These are phyloP conservation scores for Beauveria asiatica DNA, from an alignment of 2,329 filamentous ascomycete genomes.

Conservation along the genomic window DNA sequence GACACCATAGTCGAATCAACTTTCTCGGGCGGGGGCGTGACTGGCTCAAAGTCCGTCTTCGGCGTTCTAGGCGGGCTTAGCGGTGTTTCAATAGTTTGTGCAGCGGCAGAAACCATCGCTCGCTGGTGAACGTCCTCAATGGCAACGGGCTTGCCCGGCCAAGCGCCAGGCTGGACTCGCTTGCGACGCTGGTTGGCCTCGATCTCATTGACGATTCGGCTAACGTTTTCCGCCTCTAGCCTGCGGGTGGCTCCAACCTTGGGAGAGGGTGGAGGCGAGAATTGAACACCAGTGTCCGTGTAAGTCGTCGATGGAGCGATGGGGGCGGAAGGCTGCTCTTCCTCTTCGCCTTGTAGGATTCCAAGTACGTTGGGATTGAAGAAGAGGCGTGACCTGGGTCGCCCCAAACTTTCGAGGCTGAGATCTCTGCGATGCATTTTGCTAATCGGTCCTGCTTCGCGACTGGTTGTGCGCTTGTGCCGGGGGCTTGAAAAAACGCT, in stretches of 20 bases:
- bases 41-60: conserved; percentile 36
- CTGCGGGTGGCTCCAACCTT: conserved; percentile 31
- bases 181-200: conserved; percentile 69
- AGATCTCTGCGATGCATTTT: conserved; percentile 45
- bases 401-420: conserved; percentile 50
- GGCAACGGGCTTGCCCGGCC: conserved; percentile 33
- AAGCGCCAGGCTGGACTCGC: conserved; percentile 43
- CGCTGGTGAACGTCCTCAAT: conserved; percentile 38
- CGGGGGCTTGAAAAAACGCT: conserved; percentile 46
- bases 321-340: conserved; percentile 29
- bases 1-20: conserved; percentile 38
- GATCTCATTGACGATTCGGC: conserved; percentile 43
- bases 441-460: conserved; percentile 41
- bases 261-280: conserved; percentile 73
- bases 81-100: conserved; percentile 54
- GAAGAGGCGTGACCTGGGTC: conserved; percentile 43
- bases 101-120: conserved; percentile 55
- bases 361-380: conserved; percentile 49
- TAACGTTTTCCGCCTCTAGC: conserved; percentile 32
- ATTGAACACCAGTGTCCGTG: conserved; percentile 69
- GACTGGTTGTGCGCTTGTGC: conserved; percentile 47
- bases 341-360: conserved; percentile 46
- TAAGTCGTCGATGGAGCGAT: conserved; percentile 36
- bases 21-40: conserved; percentile 32
- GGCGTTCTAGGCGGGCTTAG: conserved; percentile 60